Conservation (phyloP, 441 rosid genomes). For the Mallotus repandus region DNA sequence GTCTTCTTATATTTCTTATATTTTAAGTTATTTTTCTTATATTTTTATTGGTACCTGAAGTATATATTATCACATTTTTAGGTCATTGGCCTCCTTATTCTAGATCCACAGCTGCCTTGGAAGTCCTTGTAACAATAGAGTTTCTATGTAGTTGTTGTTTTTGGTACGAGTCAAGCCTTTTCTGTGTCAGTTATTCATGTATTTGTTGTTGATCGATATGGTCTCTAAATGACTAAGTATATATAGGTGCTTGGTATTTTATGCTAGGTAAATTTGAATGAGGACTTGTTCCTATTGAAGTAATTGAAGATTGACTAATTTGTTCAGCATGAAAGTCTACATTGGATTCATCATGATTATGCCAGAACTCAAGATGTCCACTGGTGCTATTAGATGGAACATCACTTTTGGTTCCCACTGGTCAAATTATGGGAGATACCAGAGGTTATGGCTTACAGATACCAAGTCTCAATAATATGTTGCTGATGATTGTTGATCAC, state of each 20-base stretch:
- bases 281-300: background rate
- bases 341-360: background rate
- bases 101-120: too few relatives aligned
- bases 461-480: too few relatives aligned
- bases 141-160: background rate
- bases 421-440: background rate
- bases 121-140: background rate
- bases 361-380: background rate
- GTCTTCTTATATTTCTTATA: too few relatives aligned
- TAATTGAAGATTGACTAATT: background rate
- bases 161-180: background rate
- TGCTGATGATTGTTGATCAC: too few relatives aligned
- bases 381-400: background rate
- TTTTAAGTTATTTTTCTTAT: too few relatives aligned
- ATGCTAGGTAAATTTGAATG: background rate
- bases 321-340: background rate
- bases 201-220: background rate
- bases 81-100: too few relatives aligned
- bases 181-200: background rate
- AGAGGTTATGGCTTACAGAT: too few relatives aligned
- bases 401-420: background rate
- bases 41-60: too few relatives aligned
- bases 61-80: too few relatives aligned
- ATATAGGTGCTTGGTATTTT: too few relatives aligned
- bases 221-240: background rate